Conservation (phyloP, 176 grass and related monocot genomes). For the Olyra latifolia region DNA sequence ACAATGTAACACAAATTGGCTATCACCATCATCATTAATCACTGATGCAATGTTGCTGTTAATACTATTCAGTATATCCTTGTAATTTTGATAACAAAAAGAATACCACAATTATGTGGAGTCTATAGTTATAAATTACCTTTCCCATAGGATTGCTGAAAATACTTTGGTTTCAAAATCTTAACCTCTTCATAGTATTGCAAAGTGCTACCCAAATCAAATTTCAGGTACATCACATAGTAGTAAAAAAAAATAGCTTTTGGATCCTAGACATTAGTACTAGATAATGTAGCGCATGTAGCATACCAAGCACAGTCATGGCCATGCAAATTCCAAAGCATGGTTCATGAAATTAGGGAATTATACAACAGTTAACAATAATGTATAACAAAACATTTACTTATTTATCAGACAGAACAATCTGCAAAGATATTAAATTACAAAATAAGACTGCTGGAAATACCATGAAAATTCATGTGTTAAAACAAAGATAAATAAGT, state of each 20-base stretch:
- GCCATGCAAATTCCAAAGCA: too few relatives aligned
- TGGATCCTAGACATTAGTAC: slow-evolving; percentile 16
- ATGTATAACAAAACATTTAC: neutral
- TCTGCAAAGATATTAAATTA: neutral
- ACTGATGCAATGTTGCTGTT: neutral
- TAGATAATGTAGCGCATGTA: neutral
- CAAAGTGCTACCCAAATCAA: neutral
- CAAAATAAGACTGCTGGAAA: neutral
- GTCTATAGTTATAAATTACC: neutral
- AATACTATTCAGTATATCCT: neutral
- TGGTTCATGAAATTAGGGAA: slow-evolving; percentile 7
- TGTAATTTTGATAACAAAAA: neutral
- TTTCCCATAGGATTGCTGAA: neutral
- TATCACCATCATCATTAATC: neutral
- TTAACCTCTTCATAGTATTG: neutral
- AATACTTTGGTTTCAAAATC: neutral
- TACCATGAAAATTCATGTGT: neutral
- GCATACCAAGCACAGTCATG: neutral
- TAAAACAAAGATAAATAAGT: slow-evolving; percentile 12
- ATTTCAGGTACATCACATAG: slow-evolving; percentile 8
- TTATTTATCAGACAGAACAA: neutral
- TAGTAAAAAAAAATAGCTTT: neutral
- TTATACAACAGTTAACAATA: neutral
- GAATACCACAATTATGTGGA: neutral
- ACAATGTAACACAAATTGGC: neutral